These are phyloP conservation scores for Bipolaris zeicola DNA, from an alignment of 2,329 filamentous ascomycete genomes.

Conservation along the genomic window DNA sequence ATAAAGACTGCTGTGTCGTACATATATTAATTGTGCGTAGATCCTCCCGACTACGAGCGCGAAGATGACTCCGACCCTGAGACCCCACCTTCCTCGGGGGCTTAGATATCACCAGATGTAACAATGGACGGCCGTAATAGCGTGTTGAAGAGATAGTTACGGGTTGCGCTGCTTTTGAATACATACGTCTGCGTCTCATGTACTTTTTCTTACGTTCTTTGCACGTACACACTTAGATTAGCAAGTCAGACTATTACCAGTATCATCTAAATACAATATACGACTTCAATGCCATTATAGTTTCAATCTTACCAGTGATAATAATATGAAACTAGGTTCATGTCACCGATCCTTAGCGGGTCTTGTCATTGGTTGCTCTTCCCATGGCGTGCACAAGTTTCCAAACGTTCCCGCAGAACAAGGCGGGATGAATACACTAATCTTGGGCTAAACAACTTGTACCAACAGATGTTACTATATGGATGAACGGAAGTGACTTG, in stretches of 20 bases:
- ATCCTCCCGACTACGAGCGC: background rate
- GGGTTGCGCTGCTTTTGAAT: background rate
- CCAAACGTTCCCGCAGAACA: background rate
- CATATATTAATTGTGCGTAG: background rate
- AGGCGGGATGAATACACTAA: background rate
- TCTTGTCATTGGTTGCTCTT: background rate
- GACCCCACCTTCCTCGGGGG: background rate
- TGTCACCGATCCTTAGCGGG: background rate
- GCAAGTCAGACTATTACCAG: background rate
- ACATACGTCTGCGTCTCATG: background rate
- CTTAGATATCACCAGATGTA: background rate
- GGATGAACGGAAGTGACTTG: background rate
- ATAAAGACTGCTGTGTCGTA: background rate
- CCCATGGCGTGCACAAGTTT: background rate
- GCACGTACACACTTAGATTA: background rate
- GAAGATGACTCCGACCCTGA: background rate
- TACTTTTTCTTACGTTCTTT: background rate
- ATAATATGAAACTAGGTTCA: background rate
- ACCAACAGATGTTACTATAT: background rate
- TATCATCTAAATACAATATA: background rate
- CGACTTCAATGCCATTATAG: background rate
- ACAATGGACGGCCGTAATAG: background rate
- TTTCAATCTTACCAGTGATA: background rate
- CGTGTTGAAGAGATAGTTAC: background rate
- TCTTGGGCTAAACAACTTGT: background rate